These are phyloP conservation scores for Gomphus bonarii DNA, from an alignment of 1,284 basidiomycete species.

Conservation along the genomic window DNA sequence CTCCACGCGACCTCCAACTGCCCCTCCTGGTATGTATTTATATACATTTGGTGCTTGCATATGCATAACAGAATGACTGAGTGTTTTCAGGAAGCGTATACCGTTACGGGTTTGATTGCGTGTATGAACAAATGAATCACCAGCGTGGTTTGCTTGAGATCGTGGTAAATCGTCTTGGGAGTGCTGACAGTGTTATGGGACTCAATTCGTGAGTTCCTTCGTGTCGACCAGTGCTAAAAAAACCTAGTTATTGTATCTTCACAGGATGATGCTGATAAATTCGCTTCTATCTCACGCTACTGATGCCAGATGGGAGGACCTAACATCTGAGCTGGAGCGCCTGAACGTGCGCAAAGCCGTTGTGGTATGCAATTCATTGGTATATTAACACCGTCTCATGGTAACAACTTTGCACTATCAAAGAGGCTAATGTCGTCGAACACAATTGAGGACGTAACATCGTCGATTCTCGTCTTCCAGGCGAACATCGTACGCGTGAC, in stretches of 20 bases:
- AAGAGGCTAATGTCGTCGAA: constrained; percentile 80
- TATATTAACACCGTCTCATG: not conserved
- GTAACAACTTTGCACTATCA: constrained; percentile 6
- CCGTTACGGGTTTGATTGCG: constrained; percentile 74
- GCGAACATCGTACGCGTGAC: constrained; percentile 77
- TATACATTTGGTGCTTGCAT: not conserved
- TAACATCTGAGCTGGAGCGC: constrained; percentile 67
- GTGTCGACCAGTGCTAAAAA: constrained; percentile 1
- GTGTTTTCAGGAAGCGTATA: constrained; percentile 46
- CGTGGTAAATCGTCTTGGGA: constrained; percentile 69
- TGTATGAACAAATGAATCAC: constrained; percentile 72
- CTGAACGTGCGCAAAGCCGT: constrained; percentile 79
- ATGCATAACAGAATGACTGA: not conserved
- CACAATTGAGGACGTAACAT: constrained; percentile 77
- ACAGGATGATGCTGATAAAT: constrained; percentile 83
- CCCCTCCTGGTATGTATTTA: constrained; percentile 23
- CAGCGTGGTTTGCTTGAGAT: constrained; percentile 59
- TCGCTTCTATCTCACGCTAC: constrained; percentile 72
- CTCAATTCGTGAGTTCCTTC: constrained; percentile 57
- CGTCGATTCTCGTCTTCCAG: constrained; percentile 87
- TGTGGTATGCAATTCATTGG: constrained; percentile 41
- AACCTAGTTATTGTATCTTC: constrained; percentile 12
- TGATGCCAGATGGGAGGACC: constrained; percentile 69
- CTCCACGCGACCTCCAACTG: constrained; percentile 41
- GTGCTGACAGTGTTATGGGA: constrained; percentile 77